Conservation (phyloP, 192 early-diverging fungal species). For the Fimicolochytrium jonesii region DNA sequence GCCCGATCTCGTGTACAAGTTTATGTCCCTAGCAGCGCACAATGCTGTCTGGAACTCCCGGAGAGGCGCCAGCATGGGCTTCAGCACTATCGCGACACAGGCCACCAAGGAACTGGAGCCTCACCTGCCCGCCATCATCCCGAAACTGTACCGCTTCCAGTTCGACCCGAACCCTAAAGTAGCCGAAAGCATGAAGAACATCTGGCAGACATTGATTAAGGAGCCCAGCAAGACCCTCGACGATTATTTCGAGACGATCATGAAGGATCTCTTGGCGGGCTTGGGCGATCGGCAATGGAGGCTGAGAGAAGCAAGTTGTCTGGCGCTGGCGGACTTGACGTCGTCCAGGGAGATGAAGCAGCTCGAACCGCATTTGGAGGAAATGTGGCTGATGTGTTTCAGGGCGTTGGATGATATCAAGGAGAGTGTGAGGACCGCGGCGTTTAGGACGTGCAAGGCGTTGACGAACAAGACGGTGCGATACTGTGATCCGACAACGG, state of each 20-base stretch:
- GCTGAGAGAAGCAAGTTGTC: slow-evolving; percentile 75
- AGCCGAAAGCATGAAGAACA: slow-evolving; percentile 81
- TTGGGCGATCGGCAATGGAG: slow-evolving; percentile 83
- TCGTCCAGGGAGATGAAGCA: slow-evolving; percentile 64
- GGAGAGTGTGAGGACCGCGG: slow-evolving; percentile 80
- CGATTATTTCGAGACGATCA: slow-evolving; percentile 74
- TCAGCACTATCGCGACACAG: slow-evolving; percentile 68
- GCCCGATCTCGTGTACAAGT: slow-evolving; percentile 88
- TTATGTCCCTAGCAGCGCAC: slow-evolving; percentile 89
- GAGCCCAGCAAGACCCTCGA: slow-evolving; percentile 66
- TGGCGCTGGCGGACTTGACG: slow-evolving; percentile 70
- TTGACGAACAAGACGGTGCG: slow-evolving; percentile 77
- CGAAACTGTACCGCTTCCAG: slow-evolving; percentile 81
- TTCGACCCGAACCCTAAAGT: slow-evolving; percentile 89
- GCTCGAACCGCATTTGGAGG: slow-evolving; percentile 70
- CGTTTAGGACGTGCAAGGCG: slow-evolving; percentile 72
- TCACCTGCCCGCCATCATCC: slow-evolving; percentile 69
- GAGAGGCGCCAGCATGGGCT: slow-evolving; percentile 83
- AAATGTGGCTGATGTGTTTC: slow-evolving; percentile 88
- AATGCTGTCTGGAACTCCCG: slow-evolving; percentile 89
- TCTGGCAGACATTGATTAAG: slow-evolving; percentile 69
- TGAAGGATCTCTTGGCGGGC: slow-evolving; percentile 71
- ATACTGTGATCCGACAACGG: slow-evolving; percentile 73
- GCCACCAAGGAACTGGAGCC: slow-evolving; percentile 80
- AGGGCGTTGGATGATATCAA: slow-evolving; percentile 91